Evolutionary conservation across 345 rosid genomes (phyloP).

Genomic region (Erucastrum elatum): DNA sequence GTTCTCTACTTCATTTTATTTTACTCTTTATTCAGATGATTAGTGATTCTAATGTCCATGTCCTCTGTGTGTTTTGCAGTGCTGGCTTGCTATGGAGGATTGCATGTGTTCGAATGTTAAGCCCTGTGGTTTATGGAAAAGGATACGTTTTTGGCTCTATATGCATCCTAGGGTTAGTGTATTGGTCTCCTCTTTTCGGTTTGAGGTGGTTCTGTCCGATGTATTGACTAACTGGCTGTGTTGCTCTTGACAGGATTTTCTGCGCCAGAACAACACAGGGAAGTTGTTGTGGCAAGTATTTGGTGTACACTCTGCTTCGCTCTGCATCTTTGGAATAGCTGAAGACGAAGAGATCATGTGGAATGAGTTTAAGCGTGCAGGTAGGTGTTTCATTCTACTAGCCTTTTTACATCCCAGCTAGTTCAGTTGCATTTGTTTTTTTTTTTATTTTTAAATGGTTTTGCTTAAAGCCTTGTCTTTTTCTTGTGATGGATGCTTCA

Average conservation of each 20-base stretch:
- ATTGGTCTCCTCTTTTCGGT: not conserved
- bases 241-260: slow-evolving; percentile 65
- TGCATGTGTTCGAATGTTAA: slow-evolving; percentile 79
- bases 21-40: not conserved
- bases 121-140: slow-evolving; percentile 62
- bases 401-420: not conserved
- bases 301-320: slow-evolving; percentile 75
- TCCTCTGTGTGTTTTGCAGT: slow-evolving; percentile 47
- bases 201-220: not conserved
- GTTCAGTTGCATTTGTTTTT: slow-evolving; percentile 4
- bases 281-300: slow-evolving; percentile 90
- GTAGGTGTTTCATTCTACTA: slow-evolving; percentile 53
- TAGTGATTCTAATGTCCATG: not conserved
- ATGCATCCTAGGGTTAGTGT: slow-evolving; percentile 95
- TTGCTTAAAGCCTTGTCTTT: slow-evolving; percentile 13
- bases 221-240: slow-evolving; percentile 7
- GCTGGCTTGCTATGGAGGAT: slow-evolving; percentile 96
- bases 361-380: slow-evolving; percentile 76
- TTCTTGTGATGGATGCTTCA: slow-evolving; percentile 39
- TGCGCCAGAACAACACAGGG: slow-evolving; percentile 95
- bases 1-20: not conserved
- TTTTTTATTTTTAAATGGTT: not conserved
- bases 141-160: slow-evolving; percentile 83
- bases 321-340: slow-evolving; percentile 82
- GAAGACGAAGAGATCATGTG: slow-evolving; percentile 96